Evolutionary conservation across 2,329 filamentous ascomycete species (phyloP), one percentile per base, ranked within the genome.

Genomic region (Albophoma yamanashiensis): DNA sequence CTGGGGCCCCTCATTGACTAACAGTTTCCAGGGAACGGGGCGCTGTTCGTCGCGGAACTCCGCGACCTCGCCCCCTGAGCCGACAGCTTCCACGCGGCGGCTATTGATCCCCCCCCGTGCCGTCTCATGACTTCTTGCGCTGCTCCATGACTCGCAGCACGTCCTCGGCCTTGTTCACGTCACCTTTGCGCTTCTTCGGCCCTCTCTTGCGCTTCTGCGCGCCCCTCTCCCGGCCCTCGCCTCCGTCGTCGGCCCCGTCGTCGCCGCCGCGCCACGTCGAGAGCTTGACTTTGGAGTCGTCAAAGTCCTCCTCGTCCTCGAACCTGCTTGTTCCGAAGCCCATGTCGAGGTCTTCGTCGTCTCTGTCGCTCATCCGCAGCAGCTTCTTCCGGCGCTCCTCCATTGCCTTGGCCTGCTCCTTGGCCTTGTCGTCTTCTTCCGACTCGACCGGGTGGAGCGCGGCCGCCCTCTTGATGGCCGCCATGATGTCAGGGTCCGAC

Each of bases 321-420:
- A 91, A 88, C 36, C 93, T 83, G 69, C 89, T 94, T 25, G 87
- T 90, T 40, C 94, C 94, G 69, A 99, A 97, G 62, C 92, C 93
- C 79, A 97, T 84, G 69, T 99, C 94, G 75, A 99, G 82, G 74
- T 99, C 93, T 60, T 93, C 87, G 56, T 92, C 85, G 70, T 97
- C 93, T 56, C 92, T 84, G 65, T 89, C 88, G 59, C 86, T 84
- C 62, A 82, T 82, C 66, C 87, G 79, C 7, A 97, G 78, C 78
- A 97, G 89, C 64, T 84, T 88, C 71, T 85, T 88, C 58, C 87
- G 84, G 9, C 88, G 86, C 57, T 86, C 86, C 63, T 88, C 83
- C 62, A 86, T 83, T 1, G 84, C 84, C 66, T 74, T 77, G 6
- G 78, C 77, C 58, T 76, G 77, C 62, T 75, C 67, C n/a, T 73